phyloP scores from a whole-genome alignment of 164 flowering plant genomes.

The Kalanchoe fedtschenkoi region DNA sequence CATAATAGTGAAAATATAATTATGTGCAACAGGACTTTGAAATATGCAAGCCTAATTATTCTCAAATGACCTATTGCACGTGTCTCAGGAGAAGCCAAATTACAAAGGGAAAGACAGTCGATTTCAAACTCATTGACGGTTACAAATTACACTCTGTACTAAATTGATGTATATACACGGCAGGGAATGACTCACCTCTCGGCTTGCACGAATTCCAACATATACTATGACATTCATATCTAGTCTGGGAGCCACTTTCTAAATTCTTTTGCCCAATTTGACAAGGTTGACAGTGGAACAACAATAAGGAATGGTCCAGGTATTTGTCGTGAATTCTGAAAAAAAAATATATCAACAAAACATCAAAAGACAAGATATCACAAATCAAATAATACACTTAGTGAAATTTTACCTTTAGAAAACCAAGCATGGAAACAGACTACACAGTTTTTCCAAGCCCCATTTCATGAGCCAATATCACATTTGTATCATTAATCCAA shows the following conservation, averaged over 20 bases:
- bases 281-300: slow-evolving; percentile 92
- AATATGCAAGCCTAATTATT: too few relatives aligned
- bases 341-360: not conserved
- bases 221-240: slow-evolving; percentile 84
- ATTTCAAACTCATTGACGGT: too few relatives aligned
- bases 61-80: too few relatives aligned
- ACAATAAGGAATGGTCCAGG: slow-evolving; percentile 98
- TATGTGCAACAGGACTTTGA: too few relatives aligned
- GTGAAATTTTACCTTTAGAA: slow-evolving; percentile 55
- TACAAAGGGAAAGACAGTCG: too few relatives aligned
- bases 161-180: not conserved
- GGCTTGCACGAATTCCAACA: slow-evolving; percentile 94
- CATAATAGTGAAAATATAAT: too few relatives aligned
- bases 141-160: too few relatives aligned
- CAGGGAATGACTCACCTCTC: slow-evolving; percentile 53
- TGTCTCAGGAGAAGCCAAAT: too few relatives aligned
- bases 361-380: not conserved
- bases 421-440: slow-evolving; percentile 98
- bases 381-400: too few relatives aligned
- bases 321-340: slow-evolving; percentile 88
- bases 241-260: slow-evolving; percentile 97
- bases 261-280: slow-evolving; percentile 99
- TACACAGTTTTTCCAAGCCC: slow-evolving; percentile 99
- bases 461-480: slow-evolving; percentile 99
- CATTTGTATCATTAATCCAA: slow-evolving; percentile 99